Conservation (phyloP, 805 yeast species). For the Yarrowia sp. region DNA sequence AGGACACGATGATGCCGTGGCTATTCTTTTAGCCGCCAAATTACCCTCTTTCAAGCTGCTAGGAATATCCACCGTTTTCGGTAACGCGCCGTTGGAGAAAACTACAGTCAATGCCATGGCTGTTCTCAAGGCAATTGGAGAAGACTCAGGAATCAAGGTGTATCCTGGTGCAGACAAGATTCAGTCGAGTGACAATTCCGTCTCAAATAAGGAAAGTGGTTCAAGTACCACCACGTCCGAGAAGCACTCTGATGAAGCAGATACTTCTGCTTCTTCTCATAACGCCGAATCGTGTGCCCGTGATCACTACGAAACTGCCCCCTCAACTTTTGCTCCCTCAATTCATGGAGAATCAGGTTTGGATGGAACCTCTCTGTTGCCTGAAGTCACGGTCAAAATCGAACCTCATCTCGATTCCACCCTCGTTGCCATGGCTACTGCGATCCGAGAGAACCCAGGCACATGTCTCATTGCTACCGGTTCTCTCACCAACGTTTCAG, state of each 20-base stretch:
- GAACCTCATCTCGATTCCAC: conserved; percentile 41
- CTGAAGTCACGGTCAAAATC: conserved; percentile 43
- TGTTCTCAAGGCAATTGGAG: conserved; percentile 54
- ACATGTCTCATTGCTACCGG: conserved; percentile 72
- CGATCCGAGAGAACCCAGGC: conserved; percentile 45
- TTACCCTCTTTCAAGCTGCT: conserved; percentile 56
- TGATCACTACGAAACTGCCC: conserved; percentile 51
- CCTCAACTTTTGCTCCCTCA: conserved; percentile 52
- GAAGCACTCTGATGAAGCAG: too few relatives aligned
- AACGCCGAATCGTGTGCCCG: background rate
- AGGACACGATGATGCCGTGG: conserved; percentile 85
- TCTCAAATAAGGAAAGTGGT: too few relatives aligned
- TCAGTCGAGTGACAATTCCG: background rate
- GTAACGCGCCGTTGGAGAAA: conserved; percentile 59
- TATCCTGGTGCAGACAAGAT: conserved; percentile 52
- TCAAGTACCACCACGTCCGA: too few relatives aligned
- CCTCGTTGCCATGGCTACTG: conserved; percentile 45
- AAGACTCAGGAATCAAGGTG: conserved; percentile 50
- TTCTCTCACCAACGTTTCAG: conserved; percentile 67
- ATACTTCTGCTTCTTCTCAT: too few relatives aligned
- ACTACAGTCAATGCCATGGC: conserved; percentile 71
- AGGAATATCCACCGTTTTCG: conserved; percentile 75
- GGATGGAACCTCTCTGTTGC: conserved; percentile 67
- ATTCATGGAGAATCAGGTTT: conserved; percentile 75
- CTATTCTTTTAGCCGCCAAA: conserved; percentile 59